Conservation (phyloP, 306 rosid genomes). For the Amphicarpaea edgeworthii region DNA sequence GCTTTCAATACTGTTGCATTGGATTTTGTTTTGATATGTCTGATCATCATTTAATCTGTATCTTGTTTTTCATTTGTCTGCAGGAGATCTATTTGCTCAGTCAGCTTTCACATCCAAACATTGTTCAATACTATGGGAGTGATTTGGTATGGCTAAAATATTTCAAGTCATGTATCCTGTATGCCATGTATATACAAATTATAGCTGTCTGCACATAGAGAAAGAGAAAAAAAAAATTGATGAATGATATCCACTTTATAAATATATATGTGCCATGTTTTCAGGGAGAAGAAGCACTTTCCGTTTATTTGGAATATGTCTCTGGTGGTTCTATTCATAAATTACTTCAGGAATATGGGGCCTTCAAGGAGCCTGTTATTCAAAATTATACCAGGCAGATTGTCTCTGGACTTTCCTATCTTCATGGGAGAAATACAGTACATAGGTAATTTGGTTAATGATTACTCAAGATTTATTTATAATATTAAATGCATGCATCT, state of each 20-base stretch:
- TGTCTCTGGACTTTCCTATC: slow-evolving; percentile 93
- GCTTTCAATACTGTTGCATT: slow-evolving; percentile 30
- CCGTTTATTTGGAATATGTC: slow-evolving; percentile 91
- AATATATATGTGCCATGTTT: slow-evolving; percentile 40
- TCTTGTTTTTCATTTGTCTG: slow-evolving; percentile 35
- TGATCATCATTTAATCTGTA: slow-evolving; percentile 23
- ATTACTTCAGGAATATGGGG: slow-evolving; percentile 89
- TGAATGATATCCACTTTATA: slow-evolving; percentile 36
- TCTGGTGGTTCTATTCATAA: slow-evolving; percentile 99
- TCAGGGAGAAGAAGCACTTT: slow-evolving; percentile 91
- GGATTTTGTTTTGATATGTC: slow-evolving; percentile 8
- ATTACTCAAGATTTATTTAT: slow-evolving; percentile 21
- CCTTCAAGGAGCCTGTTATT: slow-evolving; percentile 91
- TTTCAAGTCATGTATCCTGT: slow-evolving; percentile 7
- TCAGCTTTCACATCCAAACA: slow-evolving; percentile 87
- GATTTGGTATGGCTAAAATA: slow-evolving; percentile 67
- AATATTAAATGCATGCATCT: slow-evolving; percentile 5
- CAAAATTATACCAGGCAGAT: slow-evolving; percentile 93
- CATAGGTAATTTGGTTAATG: slow-evolving; percentile 69
- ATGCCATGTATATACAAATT: background rate
- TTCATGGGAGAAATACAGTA: slow-evolving; percentile 93
- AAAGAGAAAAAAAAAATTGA: background rate
- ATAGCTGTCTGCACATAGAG: slow-evolving; percentile 3
- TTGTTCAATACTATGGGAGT: slow-evolving; percentile 94
- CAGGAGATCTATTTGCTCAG: slow-evolving; percentile 94